phyloP scores from a whole-genome alignment of 305 asterid species.

The Andrographis paniculata region DNA sequence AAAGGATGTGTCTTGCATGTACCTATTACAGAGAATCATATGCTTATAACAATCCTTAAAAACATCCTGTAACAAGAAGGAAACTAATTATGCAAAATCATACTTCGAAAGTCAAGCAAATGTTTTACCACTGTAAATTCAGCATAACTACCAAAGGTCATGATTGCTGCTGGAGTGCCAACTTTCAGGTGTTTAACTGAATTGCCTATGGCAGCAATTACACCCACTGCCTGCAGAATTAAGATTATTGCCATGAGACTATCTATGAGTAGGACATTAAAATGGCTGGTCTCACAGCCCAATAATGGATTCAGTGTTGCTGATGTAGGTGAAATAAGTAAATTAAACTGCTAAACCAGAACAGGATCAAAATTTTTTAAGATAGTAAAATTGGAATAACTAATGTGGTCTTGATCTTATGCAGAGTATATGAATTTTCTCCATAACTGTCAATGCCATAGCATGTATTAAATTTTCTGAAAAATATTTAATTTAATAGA shows the following conservation, averaged over 20 bases:
- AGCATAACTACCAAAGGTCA: constrained; percentile 89
- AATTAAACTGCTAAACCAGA: no score
- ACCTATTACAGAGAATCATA: constrained; percentile 39
- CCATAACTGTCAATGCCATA: no score
- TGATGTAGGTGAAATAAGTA: background rate
- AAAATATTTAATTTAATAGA: no score
- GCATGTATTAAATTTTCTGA: no score
- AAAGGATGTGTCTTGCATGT: constrained; percentile 76
- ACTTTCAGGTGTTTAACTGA: constrained; percentile 72
- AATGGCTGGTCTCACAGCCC: background rate
- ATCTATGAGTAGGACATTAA: no score
- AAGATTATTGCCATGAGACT: constrained; percentile 14
- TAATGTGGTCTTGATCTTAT: constrained; percentile 8
- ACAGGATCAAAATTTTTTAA: constrained; percentile 9
- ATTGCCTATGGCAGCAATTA: constrained; percentile 85
- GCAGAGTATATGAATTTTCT: no score
- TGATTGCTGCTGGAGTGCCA: constrained; percentile 94
- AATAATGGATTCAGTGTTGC: background rate
- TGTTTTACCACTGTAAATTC: constrained; percentile 65
- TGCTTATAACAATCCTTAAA: background rate
- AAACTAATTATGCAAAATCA: no score
- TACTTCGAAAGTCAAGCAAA: constrained; percentile 12
- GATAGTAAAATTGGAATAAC: constrained; percentile 9
- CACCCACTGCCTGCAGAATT: constrained; percentile 77
- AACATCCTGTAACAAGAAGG: no score